Conservation (phyloP, 2,329 filamentous ascomycete genomes). For the Alternaria novae-zelandiae region DNA sequence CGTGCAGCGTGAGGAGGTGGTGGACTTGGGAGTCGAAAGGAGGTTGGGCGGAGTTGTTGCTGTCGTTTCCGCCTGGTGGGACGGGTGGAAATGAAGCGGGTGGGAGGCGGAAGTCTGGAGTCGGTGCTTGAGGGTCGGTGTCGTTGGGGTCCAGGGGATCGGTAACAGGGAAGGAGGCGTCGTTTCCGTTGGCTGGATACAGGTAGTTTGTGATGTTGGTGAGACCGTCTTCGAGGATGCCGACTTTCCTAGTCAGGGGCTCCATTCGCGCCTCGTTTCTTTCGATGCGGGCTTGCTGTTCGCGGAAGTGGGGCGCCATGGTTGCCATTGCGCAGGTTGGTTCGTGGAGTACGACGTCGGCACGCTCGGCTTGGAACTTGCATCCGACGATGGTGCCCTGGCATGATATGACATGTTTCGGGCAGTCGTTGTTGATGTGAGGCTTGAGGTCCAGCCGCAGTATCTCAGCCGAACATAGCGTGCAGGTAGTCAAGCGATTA, state of each 20-base stretch:
- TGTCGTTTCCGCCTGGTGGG: slow-evolving; percentile 27
- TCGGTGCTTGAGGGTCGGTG: slow-evolving; percentile 44
- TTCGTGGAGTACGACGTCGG: slow-evolving; percentile 49
- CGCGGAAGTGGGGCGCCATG: slow-evolving; percentile 53
- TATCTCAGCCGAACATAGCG: slow-evolving; percentile 51
- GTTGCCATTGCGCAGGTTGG: slow-evolving; percentile 54
- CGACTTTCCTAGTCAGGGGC: slow-evolving; percentile 52
- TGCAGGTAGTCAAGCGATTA: slow-evolving; percentile 54
- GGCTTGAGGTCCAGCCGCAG: slow-evolving; percentile 50
- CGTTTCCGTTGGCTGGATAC: slow-evolving; percentile 42
- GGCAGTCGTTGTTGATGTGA: slow-evolving; percentile 52
- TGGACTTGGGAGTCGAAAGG: slow-evolving; percentile 59
- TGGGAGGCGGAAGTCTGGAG: slow-evolving; percentile 43
- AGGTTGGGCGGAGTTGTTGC: slow-evolving; percentile 32
- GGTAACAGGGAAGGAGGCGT: slow-evolving; percentile 40
- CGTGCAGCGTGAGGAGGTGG: slow-evolving; percentile 67
- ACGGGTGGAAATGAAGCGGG: slow-evolving; percentile 43
- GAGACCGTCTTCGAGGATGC: slow-evolving; percentile 54
- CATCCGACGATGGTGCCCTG: slow-evolving; percentile 55
- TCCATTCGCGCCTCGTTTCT: slow-evolving; percentile 53
- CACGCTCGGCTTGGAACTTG: slow-evolving; percentile 48
- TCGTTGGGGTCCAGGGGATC: slow-evolving; percentile 44
- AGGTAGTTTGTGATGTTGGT: slow-evolving; percentile 52
- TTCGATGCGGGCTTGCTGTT: slow-evolving; percentile 53
- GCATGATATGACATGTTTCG: slow-evolving; percentile 52